Evolutionary conservation across 1,284 basidiomycete species (phyloP).

Genomic region (Trichosporon inkin): DNA sequence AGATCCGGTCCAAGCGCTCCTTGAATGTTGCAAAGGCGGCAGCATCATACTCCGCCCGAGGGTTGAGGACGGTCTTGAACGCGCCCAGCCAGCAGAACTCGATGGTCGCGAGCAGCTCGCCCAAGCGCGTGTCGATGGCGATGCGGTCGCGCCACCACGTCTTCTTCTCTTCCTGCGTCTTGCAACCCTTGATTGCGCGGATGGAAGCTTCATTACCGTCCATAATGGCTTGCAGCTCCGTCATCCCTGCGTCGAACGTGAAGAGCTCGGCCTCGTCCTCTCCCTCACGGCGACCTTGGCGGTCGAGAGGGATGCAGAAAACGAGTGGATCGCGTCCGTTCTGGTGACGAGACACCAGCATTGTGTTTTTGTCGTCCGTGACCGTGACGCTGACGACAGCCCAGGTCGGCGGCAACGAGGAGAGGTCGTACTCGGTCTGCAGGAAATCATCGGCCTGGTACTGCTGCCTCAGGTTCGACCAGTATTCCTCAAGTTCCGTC

Average conservation of each 20-base stretch:
- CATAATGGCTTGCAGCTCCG: slow-evolving; percentile 75
- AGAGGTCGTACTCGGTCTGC: slow-evolving; percentile 41
- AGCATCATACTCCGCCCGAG: slow-evolving; percentile 54
- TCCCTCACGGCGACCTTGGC: slow-evolving; percentile 70
- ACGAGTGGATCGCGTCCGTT: slow-evolving; percentile 63
- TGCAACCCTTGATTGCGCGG: slow-evolving; percentile 50
- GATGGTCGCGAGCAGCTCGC: slow-evolving; percentile 72
- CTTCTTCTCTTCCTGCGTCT: slow-evolving; percentile 20
- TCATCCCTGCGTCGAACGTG: slow-evolving; percentile 67
- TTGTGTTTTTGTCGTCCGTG: slow-evolving; percentile 71
- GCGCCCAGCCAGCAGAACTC: slow-evolving; percentile 96
- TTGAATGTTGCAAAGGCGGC: slow-evolving; percentile 60
- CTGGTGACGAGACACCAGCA: slow-evolving; percentile 78
- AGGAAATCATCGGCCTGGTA: slow-evolving; percentile 53
- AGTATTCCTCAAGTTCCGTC: slow-evolving; percentile 18
- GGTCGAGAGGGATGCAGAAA: slow-evolving; percentile 78
- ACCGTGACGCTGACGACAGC: slow-evolving; percentile 78
- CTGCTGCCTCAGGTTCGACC: slow-evolving; percentile 54
- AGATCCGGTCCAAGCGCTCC: slow-evolving; percentile 65
- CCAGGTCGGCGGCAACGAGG: slow-evolving; percentile 71
- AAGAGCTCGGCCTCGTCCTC: slow-evolving; percentile 70
- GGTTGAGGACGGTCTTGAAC: slow-evolving; percentile 83
- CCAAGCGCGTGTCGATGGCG: slow-evolving; percentile 70
- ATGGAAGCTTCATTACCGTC: slow-evolving; percentile 56
- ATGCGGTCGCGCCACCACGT: slow-evolving; percentile 80